Base-by-base conservation (phyloP, 176 grass and related monocot species). In the Hsuehochloa calcarea region DNA sequence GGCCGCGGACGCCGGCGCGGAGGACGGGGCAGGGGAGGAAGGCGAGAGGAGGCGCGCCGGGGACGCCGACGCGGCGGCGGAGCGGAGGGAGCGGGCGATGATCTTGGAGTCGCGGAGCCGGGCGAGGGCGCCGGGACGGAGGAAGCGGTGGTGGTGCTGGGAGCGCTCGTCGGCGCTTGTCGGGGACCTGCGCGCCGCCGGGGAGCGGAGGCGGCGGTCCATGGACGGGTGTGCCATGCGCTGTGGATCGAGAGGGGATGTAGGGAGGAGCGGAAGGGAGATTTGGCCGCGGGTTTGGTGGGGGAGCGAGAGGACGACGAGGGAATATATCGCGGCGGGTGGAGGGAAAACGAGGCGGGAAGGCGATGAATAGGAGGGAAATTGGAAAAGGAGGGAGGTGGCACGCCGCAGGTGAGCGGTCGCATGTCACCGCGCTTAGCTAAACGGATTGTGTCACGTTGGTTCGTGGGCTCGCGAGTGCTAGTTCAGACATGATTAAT, bases 71-170 rank as follows among this genome's bases (percentile, higher is more conserved):
- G 61, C 70, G 12, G 6, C 52, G 22, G 78, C 61, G 23, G 85
- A 86, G 83, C 86, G 88, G 38, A 90, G 85, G 4, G 91, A 99
- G 86, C 88, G 89, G 17, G 91, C 84, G 17, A 87, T 84, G 68
- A 99, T 85, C 80, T 82, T 90, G 34, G 93, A 96, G 90, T 96
- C 91, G 4, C 91, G 91, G 69, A 99, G 86, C 27, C 93, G 60
- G 4, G 91, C 90, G 14, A 99, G 93, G 1, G 89, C 93, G 27
- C 93, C 93, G 1, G 96, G 96, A 70, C 77, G 88, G 37, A 99
- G 93, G 90, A 94, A 94, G 26, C 86, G 90, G 83, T 92, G 91
- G 82, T 88, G 81, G 37, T 2, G 47, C 38, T 19, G 27, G 65
- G 50, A 86, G 16, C 89, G 84, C 50, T 83, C 82, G 66, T 89